Conservation (phyloP, 306 rosid species). For the Corylus americana region DNA sequence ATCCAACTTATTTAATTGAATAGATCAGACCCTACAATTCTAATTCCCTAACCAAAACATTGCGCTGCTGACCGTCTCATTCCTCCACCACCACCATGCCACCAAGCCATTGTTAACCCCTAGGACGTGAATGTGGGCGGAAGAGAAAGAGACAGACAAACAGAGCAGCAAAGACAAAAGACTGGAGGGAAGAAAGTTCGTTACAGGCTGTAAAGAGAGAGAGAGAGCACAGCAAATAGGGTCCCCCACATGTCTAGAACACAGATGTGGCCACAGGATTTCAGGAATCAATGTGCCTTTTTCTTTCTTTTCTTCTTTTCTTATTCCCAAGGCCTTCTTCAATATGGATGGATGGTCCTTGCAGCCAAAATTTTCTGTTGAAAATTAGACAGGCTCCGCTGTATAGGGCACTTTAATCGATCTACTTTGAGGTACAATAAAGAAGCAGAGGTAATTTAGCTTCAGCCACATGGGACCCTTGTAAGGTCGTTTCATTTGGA, state of each 20-base stretch:
- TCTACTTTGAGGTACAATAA: background rate
- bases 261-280: conserved; percentile 19
- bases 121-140: background rate
- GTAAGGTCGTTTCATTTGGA: background rate
- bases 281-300: conserved; percentile 23
- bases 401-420: conserved; percentile 22
- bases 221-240: background rate
- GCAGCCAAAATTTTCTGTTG: background rate
- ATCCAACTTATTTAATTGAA: too few relatives aligned
- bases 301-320: background rate
- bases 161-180: conserved; percentile 14
- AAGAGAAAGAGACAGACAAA: background rate
- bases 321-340: background rate
- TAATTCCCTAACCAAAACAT: background rate
- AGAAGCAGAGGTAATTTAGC: background rate
- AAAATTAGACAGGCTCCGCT: conserved; percentile 19
- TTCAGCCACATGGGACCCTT: background rate
- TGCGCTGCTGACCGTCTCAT: background rate
- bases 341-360: background rate
- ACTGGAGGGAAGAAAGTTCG: background rate
- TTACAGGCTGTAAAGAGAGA: conserved; percentile 46
- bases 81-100: background rate
- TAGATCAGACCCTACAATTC: too few relatives aligned
- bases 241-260: conserved; percentile 39
- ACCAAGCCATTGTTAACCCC: background rate